Conservation (phyloP, 768 basidiomycete genomes). For the Russula virescens region DNA sequence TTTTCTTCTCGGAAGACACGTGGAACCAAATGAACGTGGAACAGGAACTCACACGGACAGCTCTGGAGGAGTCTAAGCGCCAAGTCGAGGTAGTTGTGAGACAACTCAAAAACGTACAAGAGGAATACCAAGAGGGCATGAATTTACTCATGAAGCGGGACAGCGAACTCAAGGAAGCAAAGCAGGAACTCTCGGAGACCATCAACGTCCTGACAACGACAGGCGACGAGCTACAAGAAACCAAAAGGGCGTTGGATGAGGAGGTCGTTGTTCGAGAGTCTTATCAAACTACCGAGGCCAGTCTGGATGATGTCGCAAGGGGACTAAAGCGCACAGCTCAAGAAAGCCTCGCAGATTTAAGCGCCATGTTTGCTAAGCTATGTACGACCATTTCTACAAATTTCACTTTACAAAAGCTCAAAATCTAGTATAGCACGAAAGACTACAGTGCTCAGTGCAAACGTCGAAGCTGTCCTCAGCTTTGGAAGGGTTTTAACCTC, state of each 20-base stretch:
- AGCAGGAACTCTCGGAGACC: slow-evolving; percentile 48
- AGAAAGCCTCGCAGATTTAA: slow-evolving; percentile 68
- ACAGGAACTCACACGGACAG: slow-evolving; percentile 69
- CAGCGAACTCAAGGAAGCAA: slow-evolving; percentile 63
- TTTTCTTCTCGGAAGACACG: slow-evolving; percentile 86
- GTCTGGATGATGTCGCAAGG: slow-evolving; percentile 65
- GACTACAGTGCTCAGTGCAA: slow-evolving; percentile 52
- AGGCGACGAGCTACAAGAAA: slow-evolving; percentile 51
- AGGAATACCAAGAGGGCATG: slow-evolving; percentile 91
- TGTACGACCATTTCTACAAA: slow-evolving; percentile 41
- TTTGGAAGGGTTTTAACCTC: slow-evolving; percentile 56
- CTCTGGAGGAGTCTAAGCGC: slow-evolving; percentile 76
- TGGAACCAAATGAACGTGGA: slow-evolving; percentile 80
- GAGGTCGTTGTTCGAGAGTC: slow-evolving; percentile 74
- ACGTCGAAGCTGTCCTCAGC: slow-evolving; percentile 56
- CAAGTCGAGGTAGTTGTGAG: slow-evolving; percentile 79
- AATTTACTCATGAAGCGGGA: slow-evolving; percentile 68
- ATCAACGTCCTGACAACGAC: slow-evolving; percentile 48
- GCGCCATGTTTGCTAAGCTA: slow-evolving; percentile 73
- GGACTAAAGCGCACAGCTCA: slow-evolving; percentile 58
- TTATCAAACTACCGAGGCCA: slow-evolving; percentile 66
- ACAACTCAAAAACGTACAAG: slow-evolving; percentile 70
- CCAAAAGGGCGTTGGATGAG: slow-evolving; percentile 64
- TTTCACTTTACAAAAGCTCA: not conserved
- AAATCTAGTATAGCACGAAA: slow-evolving; percentile 59